Conservation (phyloP, 176 grass and related monocot species). For the Musa acuminata region DNA sequence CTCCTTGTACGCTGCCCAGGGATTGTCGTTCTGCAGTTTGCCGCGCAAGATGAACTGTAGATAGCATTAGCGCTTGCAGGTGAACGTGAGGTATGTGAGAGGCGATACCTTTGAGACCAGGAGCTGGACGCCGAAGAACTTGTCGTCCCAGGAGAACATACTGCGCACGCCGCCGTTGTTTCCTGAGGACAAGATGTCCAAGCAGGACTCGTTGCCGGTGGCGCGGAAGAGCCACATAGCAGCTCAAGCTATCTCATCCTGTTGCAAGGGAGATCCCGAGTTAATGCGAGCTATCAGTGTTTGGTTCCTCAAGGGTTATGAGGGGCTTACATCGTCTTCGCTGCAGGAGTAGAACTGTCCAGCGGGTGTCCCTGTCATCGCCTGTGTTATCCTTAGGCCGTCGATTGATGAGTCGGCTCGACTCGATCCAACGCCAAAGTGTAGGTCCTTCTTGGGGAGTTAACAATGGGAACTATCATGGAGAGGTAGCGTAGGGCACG, state of each 20-base stretch:
- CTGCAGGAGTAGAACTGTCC: conserved; percentile 45
- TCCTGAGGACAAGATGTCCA: conserved; percentile 20
- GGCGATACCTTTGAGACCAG: conserved; percentile 43
- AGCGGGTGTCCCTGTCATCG: neutral
- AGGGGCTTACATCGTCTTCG: conserved; percentile 42
- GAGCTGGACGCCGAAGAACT: conserved; percentile 57
- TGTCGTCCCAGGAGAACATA: conserved; percentile 56
- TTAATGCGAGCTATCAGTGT: no score
- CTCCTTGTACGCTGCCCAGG: conserved; percentile 15
- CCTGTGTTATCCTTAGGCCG: no score
- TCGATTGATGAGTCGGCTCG: no score
- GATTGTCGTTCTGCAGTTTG: conserved; percentile 28
- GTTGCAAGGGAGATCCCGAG: neutral
- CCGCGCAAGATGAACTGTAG: no score
- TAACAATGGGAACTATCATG: no score
- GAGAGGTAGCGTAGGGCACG: no score
- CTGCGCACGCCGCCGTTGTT: conserved; percentile 28
- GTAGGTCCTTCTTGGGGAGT: no score
- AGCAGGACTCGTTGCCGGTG: conserved; percentile 38
- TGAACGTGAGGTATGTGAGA: no score
- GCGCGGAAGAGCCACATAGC: conserved; percentile 53
- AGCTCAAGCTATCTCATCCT: conserved; percentile 80
- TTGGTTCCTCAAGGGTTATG: no score
- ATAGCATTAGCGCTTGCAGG: no score
- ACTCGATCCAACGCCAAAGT: no score